Percentiles rank a stretch among this genome's conserved stretches.
Evolutionary conservation across 192 early-diverging fungal genomes (phyloP).

Genomic region (Coemansia erecta): DNA sequence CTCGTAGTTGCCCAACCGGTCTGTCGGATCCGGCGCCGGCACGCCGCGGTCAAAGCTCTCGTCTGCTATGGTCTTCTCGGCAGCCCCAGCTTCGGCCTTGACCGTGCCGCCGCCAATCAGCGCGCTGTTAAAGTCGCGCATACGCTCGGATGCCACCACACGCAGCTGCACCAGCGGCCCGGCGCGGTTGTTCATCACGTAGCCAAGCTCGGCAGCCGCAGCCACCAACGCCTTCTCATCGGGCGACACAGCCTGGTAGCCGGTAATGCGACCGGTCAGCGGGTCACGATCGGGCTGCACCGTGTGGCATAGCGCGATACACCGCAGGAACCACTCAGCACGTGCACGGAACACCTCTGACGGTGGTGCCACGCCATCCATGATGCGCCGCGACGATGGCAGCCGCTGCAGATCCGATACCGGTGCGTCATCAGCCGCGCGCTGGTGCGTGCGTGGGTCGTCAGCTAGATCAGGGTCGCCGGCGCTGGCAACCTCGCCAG

Average conservation of each 20-base stretch:
- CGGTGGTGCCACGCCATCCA: conserved; percentile 20
- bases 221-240: conserved; percentile 82
- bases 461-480: conserved; percentile 30
- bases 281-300: conserved; percentile 70
- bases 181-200: conserved; percentile 61
- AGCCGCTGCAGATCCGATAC: conserved; percentile 34
- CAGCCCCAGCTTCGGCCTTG: neutral
- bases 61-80: conserved; percentile 6
- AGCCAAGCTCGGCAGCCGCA: conserved; percentile 75
- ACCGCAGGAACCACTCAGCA: conserved; percentile 66
- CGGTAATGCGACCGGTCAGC: conserved; percentile 57
- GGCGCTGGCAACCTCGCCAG: neutral
- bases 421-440: conserved; percentile 40
- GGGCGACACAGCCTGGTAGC: conserved; percentile 81
- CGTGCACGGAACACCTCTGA: conserved; percentile 44
- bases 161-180: conserved; percentile 52
- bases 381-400: conserved; percentile 38
- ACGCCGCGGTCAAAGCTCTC: conserved; percentile 59
- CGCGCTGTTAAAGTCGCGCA: conserved; percentile 41
- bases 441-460: conserved; percentile 26
- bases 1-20: conserved; percentile 48
- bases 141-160: conserved; percentile 47
- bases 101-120: conserved; percentile 6
- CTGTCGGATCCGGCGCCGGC: conserved; percentile 37
- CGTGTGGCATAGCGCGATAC: conserved; percentile 82